A percentile compares a stretch with the other conserved stretches of the same genome.
Evolutionary conservation across 1,284 basidiomycete genomes (phyloP).

Genomic region (Gomphus sp.): DNA sequence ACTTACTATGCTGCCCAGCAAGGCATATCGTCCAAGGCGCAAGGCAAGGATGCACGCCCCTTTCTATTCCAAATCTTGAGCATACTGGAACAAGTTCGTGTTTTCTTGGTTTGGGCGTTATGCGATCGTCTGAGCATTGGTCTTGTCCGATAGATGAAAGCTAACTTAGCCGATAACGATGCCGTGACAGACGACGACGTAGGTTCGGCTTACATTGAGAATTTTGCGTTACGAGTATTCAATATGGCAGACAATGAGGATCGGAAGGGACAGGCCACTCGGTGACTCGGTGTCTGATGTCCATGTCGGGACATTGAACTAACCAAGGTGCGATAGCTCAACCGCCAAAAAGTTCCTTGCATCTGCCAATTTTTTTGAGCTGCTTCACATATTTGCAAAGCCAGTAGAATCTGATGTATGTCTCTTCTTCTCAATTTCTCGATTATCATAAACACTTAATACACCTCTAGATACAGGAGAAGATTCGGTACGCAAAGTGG

Average conservation of each 20-base stretch:
- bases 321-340: constrained; percentile 33
- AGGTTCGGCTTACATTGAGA: constrained; percentile 85
- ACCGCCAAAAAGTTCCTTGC: constrained; percentile 87
- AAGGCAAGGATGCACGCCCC: constrained; percentile 46
- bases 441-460: neutral
- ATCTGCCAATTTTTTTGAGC: constrained; percentile 80
- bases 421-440: neutral
- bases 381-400: constrained; percentile 69
- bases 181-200: constrained; percentile 78
- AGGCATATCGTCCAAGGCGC: constrained; percentile 64
- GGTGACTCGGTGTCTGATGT: constrained; percentile 31
- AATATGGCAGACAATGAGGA: constrained; percentile 87
- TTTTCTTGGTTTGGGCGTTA: neutral
- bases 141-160: constrained; percentile 48
- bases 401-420: constrained; percentile 35
- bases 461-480: constrained; percentile 51
- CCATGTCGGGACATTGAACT: constrained; percentile 2
- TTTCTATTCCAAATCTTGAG: constrained; percentile 73
- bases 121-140: neutral
- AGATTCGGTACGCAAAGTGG: constrained; percentile 87
- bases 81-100: constrained; percentile 57
- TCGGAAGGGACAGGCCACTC: constrained; percentile 63
- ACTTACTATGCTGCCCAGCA: constrained; percentile 86
- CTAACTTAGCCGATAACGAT: constrained; percentile 65
- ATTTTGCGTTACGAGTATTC: constrained; percentile 89